Conservation (phyloP, 768 basidiomycete genomes). For the Tricholoma sp. region DNA sequence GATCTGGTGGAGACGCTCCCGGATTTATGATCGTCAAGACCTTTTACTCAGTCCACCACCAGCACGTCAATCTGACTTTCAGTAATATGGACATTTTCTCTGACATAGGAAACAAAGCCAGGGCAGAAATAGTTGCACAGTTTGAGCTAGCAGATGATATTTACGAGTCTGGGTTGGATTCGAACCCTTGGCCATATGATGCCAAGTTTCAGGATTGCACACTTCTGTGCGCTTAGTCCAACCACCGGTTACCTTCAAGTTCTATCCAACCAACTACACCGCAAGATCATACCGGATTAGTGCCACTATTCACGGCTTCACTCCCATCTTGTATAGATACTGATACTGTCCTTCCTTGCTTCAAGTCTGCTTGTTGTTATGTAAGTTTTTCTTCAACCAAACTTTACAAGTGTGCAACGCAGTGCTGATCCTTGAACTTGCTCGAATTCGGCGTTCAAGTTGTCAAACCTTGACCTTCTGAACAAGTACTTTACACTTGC, state of each 20-base stretch:
- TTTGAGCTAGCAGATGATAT: conserved; percentile 16
- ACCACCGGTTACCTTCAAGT: conserved; percentile 8
- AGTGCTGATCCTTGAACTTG: conserved; percentile 9
- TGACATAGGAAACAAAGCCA: conserved; percentile 11
- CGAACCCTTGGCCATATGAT: conserved; percentile 11
- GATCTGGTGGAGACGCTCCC: background rate
- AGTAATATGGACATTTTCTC: conserved; percentile 8
- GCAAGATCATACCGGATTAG: background rate
- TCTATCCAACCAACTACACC: conserved; percentile 8
- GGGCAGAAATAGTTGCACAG: conserved; percentile 9
- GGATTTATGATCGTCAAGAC: conserved; percentile 10
- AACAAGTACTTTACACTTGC: conserved; percentile 2
- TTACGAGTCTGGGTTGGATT: conserved; percentile 15
- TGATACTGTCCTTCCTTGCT: conserved; percentile 6
- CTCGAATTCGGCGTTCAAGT: conserved; percentile 8
- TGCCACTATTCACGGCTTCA: background rate
- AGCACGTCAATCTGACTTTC: conserved; percentile 9
- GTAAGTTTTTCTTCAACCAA: conserved; percentile 25
- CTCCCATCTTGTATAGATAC: conserved; percentile 7
- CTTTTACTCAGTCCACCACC: conserved; percentile 14
- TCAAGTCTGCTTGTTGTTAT: conserved; percentile 17
- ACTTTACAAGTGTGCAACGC: conserved; percentile 8
- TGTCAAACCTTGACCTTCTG: background rate
- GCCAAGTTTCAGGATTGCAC: conserved; percentile 3
- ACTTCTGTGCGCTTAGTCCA: no score